phyloP scores from a whole-genome alignment of 1,284 basidiomycete genomes.

The Pseudozyma pruni region DNA sequence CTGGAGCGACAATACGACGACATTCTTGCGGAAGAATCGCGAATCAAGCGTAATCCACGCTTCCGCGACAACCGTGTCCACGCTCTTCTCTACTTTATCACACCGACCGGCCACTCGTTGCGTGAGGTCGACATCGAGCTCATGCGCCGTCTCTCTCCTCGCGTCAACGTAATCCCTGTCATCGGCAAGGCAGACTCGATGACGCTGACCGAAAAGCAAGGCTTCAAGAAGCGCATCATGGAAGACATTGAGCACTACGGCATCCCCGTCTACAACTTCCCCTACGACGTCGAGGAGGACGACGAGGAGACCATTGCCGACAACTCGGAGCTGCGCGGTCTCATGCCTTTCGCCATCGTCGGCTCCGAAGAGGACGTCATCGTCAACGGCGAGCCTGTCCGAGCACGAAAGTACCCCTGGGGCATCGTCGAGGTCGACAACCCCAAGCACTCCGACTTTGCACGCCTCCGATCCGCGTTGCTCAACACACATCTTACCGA shows the following conservation, averaged over 20 bases:
- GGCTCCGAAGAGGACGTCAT: conserved; percentile 97
- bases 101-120: conserved; percentile 87
- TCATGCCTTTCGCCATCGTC: conserved; percentile 89
- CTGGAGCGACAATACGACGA: conserved; percentile 99
- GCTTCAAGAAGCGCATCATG: conserved; percentile 98
- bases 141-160: conserved; percentile 64
- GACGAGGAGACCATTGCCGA: conserved; percentile 99
- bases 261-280: conserved; percentile 99
- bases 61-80: conserved; percentile 93
- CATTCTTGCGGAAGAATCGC: conserved; percentile 96
- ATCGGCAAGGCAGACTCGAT: conserved; percentile 96
- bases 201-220: conserved; percentile 74
- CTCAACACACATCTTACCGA: conserved; percentile 95
- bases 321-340: conserved; percentile 73
- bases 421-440: conserved; percentile 98
- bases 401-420: conserved; percentile 96
- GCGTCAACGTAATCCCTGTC: conserved; percentile 97
- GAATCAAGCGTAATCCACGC: conserved; percentile 99
- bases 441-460: conserved; percentile 97
- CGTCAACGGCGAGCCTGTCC: conserved; percentile 87
- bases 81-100: conserved; percentile 97
- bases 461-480: conserved; percentile 86
- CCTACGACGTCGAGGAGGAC: conserved; percentile 96
- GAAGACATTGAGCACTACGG: conserved; percentile 99
- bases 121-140: conserved; percentile 95